Evolutionary conservation across 2,329 filamentous ascomycete species (phyloP), one percentile per base, ranked within the genome.

Genomic region (Aphanocladium album): DNA sequence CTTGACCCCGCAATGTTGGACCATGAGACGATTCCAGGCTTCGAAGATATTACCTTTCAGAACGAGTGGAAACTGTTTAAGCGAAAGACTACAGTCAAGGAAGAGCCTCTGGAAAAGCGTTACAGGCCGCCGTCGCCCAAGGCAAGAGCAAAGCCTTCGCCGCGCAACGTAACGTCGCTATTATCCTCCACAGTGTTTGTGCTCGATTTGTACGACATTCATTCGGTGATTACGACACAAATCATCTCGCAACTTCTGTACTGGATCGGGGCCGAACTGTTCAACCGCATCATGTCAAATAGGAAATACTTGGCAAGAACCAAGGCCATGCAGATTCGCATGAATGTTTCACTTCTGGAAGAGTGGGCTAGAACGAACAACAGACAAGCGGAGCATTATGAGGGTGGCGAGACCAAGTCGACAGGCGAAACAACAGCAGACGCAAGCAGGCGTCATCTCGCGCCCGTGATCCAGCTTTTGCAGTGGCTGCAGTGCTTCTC

Each of bases 401-500:
- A 99, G 73, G 89, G 92, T 67, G 93, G 93, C 19, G 93, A 93
- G 57, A 93, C 91, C 74, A 89, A 83, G 19, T 87, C 90, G 7
- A 90, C 88, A 1, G 93, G 93, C 3, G 95, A 98, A 71, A 90
- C 86, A 57, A 97, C 91, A 0, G 82, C 95, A 21, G 93, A 98
- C 46, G 85, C 92, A 4, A 87, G 92, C 23, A 84, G 92, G 65
- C 84, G 88, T 63, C 93, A 99, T 72, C 81, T 99, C 21, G 89
- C 90, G 8, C 95, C 95, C 5, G 84, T 96, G 21, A 93, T 98
- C 60, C 95, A 99, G 73, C 81, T 99, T 2, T 80, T 99, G 6
- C 95, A 99, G 74, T 99, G 95, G 95, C 80, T 99, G 39, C 95
- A 99, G 72, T 97, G 93, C 73, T 98, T 98, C 74, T 98, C 95